phyloP scores from a whole-genome alignment of 164 flowering plant genomes.

The Kingdonia uniflora region DNA sequence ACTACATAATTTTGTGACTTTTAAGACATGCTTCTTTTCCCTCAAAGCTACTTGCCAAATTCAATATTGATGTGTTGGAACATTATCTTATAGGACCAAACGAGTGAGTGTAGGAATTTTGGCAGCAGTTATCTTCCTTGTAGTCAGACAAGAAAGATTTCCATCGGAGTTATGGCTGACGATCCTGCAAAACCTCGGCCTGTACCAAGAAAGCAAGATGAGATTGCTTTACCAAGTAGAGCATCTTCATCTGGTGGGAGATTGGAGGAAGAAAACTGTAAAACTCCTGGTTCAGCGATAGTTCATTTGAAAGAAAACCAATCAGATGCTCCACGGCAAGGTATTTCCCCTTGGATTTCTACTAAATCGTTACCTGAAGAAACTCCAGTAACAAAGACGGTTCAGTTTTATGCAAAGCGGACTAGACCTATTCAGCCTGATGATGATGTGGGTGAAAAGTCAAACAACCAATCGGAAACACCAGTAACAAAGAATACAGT shows the following conservation, averaged over 20 bases:
- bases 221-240: constrained; percentile 10
- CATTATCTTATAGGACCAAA: constrained; percentile 30
- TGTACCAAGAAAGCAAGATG: constrained; percentile 22
- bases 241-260: constrained; percentile 13
- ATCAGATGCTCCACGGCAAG: constrained; percentile 16
- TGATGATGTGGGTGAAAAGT: constrained; percentile 12
- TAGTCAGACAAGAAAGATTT: constrained; percentile 64
- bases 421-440: constrained; percentile 12
- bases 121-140: constrained; percentile 42
- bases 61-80: constrained; percentile 2
- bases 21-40: no score
- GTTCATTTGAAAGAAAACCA: constrained; percentile 16
- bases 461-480: constrained; percentile 13
- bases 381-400: constrained; percentile 16
- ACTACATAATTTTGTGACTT: no score
- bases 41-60: neutral
- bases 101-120: constrained; percentile 32
- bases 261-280: constrained; percentile 10
- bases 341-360: constrained; percentile 40
- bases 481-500: constrained; percentile 16
- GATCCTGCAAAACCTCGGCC: constrained; percentile 17
- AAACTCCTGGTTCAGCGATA: constrained; percentile 5
- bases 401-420: constrained; percentile 14
- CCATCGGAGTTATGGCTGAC: constrained; percentile 55
- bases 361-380: constrained; percentile 23